phyloP scores from a whole-genome alignment of 805 yeast species.

The Saturnispora quitensis region DNA sequence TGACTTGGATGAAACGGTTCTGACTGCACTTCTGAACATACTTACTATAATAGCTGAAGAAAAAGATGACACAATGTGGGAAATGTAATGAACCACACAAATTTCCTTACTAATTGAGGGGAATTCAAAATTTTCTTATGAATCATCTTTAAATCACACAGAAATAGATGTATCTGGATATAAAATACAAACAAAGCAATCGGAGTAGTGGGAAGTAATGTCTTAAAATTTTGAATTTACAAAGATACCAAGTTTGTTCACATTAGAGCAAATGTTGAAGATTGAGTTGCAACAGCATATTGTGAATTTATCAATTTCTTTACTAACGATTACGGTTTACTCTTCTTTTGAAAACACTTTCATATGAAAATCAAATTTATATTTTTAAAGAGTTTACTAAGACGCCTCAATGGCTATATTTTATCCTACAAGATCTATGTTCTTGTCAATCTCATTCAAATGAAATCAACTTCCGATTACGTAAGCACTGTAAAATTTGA shows the following conservation, averaged over 20 bases:
- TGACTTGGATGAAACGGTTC: slow-evolving; percentile 16
- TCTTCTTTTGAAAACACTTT: too few relatives aligned
- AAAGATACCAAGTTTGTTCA: neutral
- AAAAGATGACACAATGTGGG: neutral
- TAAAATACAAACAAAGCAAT: neutral
- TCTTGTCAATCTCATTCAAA: too few relatives aligned
- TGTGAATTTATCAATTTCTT: too few relatives aligned
- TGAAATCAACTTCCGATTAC: neutral
- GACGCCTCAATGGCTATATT: neutral
- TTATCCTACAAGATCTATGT: too few relatives aligned
- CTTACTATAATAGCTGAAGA: neutral
- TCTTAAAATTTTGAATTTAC: too few relatives aligned
- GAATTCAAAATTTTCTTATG: neutral
- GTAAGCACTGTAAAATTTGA: neutral
- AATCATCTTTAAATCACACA: neutral
- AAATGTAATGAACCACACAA: neutral
- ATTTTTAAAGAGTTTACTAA: too few relatives aligned
- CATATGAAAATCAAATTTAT: too few relatives aligned
- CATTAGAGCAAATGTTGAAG: neutral
- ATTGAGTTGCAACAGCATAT: neutral
- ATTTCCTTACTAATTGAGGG: neutral
- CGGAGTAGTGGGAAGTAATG: neutral
- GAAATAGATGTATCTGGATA: neutral
- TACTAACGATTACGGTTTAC: too few relatives aligned
- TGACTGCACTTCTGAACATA: slow-evolving; percentile 19